A percentile compares a stretch with the other conserved stretches of the same genome.
phyloP scores from a whole-genome alignment of 768 basidiomycete species.

The Mycena floridula region DNA sequence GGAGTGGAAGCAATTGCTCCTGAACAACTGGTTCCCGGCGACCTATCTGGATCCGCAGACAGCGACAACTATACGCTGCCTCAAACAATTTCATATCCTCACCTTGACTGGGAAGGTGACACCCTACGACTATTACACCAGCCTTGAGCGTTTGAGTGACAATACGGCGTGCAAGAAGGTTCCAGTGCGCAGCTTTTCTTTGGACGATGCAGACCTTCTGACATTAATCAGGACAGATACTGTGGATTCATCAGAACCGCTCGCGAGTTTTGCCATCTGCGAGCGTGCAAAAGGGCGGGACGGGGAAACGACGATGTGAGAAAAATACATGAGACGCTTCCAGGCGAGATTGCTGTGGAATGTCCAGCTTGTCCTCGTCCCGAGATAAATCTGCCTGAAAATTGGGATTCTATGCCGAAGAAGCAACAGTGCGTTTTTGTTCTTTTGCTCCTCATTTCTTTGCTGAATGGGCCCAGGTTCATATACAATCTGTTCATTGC shows the following conservation, averaged over 20 bases:
- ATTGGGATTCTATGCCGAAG: conserved; percentile 6
- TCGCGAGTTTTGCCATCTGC: conserved; percentile 7
- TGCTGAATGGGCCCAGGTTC: conserved; percentile 5
- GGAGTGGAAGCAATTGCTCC: conserved; percentile 4
- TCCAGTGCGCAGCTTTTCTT: neutral
- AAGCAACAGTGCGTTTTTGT: conserved; percentile 4
- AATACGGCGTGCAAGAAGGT: conserved; percentile 16
- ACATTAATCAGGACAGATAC: conserved; percentile 22
- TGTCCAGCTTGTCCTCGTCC: conserved; percentile 16
- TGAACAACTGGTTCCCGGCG: conserved; percentile 20
- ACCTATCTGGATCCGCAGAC: conserved; percentile 21
- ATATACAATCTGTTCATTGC: conserved; percentile 10
- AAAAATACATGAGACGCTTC: neutral
- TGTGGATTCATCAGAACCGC: conserved; percentile 13
- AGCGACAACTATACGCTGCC: conserved; percentile 15
- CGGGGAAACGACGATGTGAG: conserved; percentile 4
- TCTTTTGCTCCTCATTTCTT: conserved; percentile 5
- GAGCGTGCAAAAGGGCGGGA: conserved; percentile 7
- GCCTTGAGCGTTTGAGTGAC: conserved; percentile 16
- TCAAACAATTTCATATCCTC: conserved; percentile 14
- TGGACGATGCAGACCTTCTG: neutral
- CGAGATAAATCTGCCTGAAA: conserved; percentile 10
- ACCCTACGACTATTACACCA: conserved; percentile 21
- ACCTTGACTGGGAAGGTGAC: conserved; percentile 22
- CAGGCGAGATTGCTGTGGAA: conserved; percentile 8